Evolutionary conservation across 164 flowering plant species (phyloP).

Genomic region (Hamamelis virginiana): DNA sequence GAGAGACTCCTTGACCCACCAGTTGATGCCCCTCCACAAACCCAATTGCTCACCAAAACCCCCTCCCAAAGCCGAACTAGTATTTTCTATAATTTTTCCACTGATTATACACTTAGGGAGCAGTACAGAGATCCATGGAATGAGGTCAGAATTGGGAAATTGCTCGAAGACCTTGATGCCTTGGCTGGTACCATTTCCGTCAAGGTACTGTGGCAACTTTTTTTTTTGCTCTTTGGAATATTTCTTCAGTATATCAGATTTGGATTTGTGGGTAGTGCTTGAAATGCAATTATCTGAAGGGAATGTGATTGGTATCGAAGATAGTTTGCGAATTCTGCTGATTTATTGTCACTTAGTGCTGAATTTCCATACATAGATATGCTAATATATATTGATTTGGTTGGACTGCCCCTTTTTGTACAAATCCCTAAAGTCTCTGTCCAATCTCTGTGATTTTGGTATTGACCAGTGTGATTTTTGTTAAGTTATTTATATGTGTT

Average conservation of each 20-base stretch:
- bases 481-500: too few species aligned
- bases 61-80: conserved; percentile 76
- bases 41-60: conserved; percentile 58
- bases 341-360: too few species aligned
- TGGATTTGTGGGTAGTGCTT: background rate
- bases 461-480: too few species aligned
- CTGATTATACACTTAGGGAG: conserved; percentile 75
- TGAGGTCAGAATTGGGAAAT: conserved; percentile 83
- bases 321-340: too few species aligned
- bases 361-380: too few species aligned
- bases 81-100: conserved; percentile 64
- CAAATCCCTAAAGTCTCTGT: too few species aligned
- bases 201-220: conserved; percentile 41
- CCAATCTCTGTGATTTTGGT: too few species aligned
- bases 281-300: background rate
- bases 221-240: background rate
- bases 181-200: conserved; percentile 93
- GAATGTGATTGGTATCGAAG: too few species aligned
- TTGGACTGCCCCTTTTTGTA: too few species aligned
- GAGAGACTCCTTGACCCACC: conserved; percentile 72
- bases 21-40: conserved; percentile 73
- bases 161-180: conserved; percentile 97
- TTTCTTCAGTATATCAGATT: background rate
- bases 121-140: conserved; percentile 98
- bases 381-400: too few species aligned